Conservation (phyloP, 176 grass and related monocot species). For the Echinochloa phyllopogon region DNA sequence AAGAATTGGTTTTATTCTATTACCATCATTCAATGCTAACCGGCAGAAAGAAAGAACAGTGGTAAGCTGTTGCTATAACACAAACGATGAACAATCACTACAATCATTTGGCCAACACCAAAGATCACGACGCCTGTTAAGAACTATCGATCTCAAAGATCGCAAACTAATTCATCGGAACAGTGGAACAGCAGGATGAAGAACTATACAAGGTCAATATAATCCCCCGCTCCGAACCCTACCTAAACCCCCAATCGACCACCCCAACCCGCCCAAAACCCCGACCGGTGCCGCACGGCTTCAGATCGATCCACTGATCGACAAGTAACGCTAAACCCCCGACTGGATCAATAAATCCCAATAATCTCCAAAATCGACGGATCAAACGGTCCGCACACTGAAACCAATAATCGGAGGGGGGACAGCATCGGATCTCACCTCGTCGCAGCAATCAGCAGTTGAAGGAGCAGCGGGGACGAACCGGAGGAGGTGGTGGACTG, state of each 20-base stretch:
- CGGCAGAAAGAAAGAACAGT: not conserved
- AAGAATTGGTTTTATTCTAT: not conserved
- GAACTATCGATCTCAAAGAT: not conserved
- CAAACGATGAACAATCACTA: not conserved
- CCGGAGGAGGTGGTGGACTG: not conserved
- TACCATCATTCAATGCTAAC: not conserved
- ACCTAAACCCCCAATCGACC: slow-evolving; percentile 14
- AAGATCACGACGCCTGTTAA: not conserved
- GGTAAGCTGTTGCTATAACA: not conserved
- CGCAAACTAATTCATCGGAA: not conserved
- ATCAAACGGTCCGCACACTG: not conserved
- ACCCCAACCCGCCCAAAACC: not conserved
- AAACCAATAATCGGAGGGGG: not conserved
- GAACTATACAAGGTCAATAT: not conserved
- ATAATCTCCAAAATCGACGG: not conserved
- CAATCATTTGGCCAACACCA: not conserved
- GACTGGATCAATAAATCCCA: not conserved
- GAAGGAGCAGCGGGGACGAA: not conserved
- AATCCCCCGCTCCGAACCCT: slow-evolving; percentile 16
- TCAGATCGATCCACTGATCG: not conserved
- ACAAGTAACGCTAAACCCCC: slow-evolving; percentile 4
- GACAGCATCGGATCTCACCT: not conserved
- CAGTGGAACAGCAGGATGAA: not conserved
- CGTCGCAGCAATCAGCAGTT: not conserved
- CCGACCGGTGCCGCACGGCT: not conserved